Base-by-base conservation (phyloP, 257 asterid species). In the Solanum piurae region DNA sequence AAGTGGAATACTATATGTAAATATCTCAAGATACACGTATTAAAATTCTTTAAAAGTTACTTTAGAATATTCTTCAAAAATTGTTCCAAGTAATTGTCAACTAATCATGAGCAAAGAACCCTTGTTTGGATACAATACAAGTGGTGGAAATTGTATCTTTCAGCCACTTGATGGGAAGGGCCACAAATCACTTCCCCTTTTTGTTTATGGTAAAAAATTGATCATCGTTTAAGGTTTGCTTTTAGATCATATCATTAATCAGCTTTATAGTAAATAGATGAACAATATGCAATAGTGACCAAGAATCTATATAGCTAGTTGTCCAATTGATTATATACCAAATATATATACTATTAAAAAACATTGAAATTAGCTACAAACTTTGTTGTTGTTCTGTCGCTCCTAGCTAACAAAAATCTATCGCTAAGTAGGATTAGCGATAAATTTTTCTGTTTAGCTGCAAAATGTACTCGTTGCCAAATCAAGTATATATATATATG, bases 21-120 rank as follows among this genome's bases (percentile, higher is more conserved):
- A 84, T 84, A 84, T 64, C n/a, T 13, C 38, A n/a, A 64, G 7
- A 62, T 36, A 84, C 62, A 2, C 76, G 40, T 79, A 44, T 79
- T 42, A 29, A 42, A 36, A 84, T 84, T 69, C 38, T 64, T 64
- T 64, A 38, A 25, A 64, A 64, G 18, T 60, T 27, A 44, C 64
- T 40, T 84, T 84, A 8, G 79, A 84, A 77, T 77, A 77, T 84
- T 69, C 87, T 16, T 36, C 79, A 64, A 84, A 64, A 42, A 37
- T 38, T 84, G 52, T 58, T 18, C 79, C 40, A 60, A 55, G 87
- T 84, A 84, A 14, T 69, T 84, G 36, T 64, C 87, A 18, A 84
- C 87, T 84, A 84, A 64, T 84, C 87, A 84, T 64, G 31, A 84
- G 87, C 87, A 64, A 84, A 84, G 10, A 34, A 4, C 37, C 86